These are phyloP conservation scores for Chamaecyparis obtusa DNA, from an alignment of 75 land plant genomes.

Conservation along the genomic window DNA sequence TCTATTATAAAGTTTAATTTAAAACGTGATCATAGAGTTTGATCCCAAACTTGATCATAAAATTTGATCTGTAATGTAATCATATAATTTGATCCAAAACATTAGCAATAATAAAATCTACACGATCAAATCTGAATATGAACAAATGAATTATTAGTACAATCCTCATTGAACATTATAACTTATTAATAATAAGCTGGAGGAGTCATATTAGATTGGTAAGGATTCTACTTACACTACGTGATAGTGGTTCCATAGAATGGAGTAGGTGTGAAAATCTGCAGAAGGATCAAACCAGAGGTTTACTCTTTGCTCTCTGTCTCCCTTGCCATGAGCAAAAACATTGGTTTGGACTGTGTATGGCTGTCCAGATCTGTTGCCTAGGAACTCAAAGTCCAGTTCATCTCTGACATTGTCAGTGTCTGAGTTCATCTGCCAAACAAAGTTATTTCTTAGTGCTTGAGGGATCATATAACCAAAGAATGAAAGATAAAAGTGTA, in stretches of 20 bases:
- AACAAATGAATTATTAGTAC: no score
- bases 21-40: no score
- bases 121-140: no score
- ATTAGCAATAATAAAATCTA: no score
- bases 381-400: slow-evolving; percentile 69
- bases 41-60: no score
- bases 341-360: slow-evolving; percentile 64
- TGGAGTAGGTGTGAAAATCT: slow-evolving; percentile 49
- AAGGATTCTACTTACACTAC: slow-evolving; percentile 30
- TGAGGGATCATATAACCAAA: no score
- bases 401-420: slow-evolving; percentile 39
- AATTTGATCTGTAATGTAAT: no score
- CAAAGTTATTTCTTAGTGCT: neutral
- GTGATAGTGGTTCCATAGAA: slow-evolving; percentile 45
- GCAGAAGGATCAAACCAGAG: slow-evolving; percentile 67
- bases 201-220: neutral
- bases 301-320: slow-evolving; percentile 57
- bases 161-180: no score
- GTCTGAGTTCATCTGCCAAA: slow-evolving; percentile 49
- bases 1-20: no score
- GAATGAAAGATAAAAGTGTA: no score
- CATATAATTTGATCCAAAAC: no score
- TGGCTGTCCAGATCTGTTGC: slow-evolving; percentile 60
- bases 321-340: slow-evolving; percentile 49
- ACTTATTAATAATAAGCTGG: no score